Conservation (phyloP, 2,329 filamentous ascomycete species). For the Aphanocladium album region DNA sequence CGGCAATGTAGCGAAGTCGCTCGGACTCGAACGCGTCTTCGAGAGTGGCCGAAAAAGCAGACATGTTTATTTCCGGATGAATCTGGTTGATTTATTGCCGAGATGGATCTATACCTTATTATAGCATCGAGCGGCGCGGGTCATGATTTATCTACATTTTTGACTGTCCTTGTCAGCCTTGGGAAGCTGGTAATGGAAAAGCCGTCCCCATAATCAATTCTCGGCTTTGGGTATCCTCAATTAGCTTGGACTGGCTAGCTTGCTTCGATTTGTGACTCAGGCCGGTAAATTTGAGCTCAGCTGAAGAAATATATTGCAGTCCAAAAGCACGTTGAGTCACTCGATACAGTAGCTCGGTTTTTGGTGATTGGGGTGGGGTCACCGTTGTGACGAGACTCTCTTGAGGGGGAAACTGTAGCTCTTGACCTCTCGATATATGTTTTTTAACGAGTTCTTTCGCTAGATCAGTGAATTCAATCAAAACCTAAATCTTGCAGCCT, state of each 20-base stretch:
- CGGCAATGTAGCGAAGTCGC: slow-evolving; percentile 17
- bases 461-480: no score
- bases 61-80: not conserved
- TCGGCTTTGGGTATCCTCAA: not conserved
- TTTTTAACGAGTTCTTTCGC: no score
- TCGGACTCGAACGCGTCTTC: slow-evolving; percentile 16
- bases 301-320: not conserved
- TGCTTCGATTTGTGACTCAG: not conserved
- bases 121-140: no score
- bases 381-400: not conserved
- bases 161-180: no score
- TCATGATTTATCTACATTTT: not conserved
- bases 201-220: no score
- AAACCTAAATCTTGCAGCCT: no score
- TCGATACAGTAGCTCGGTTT: not conserved
- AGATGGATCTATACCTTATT: no score
- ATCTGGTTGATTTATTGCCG: not conserved
- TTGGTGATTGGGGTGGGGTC: not conserved
- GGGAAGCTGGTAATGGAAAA: no score
- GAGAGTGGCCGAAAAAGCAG: slow-evolving; percentile 5
- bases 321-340: not conserved
- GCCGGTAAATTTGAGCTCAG: not conserved
- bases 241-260: no score
- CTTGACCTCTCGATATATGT: no score
- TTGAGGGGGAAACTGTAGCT: no score